Conservation (phyloP, 176 grass and related monocot species). For the Puccinellia tenuiflora region DNA sequence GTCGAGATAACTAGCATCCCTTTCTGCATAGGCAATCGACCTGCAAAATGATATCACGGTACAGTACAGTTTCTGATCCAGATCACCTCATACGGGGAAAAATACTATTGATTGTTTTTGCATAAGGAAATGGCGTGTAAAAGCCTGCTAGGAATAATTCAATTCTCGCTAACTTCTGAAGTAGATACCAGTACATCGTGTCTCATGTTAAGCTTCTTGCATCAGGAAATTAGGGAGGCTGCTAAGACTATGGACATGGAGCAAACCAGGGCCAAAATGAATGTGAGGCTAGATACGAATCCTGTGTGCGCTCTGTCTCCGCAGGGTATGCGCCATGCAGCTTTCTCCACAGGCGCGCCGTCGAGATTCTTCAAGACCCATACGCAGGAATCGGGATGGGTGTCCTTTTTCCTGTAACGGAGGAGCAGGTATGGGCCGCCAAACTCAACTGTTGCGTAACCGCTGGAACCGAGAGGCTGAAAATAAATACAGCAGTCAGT, state of each 20-base stretch:
- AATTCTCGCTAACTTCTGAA: neutral
- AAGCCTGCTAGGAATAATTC: neutral
- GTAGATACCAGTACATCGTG: neutral
- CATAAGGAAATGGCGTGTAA: neutral
- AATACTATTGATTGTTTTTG: neutral
- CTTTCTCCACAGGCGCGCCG: slow-evolving; percentile 10
- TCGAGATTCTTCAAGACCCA: slow-evolving; percentile 36
- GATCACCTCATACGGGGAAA: neutral
- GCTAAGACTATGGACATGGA: slow-evolving; percentile 65
- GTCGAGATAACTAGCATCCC: neutral
- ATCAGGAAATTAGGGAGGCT: slow-evolving; percentile 31
- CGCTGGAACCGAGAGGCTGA: slow-evolving; percentile 59
- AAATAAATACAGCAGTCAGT: slow-evolving; percentile 23
- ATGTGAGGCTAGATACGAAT: slow-evolving; percentile 66
- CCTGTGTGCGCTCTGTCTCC: slow-evolving; percentile 53
- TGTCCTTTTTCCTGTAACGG: slow-evolving; percentile 44
- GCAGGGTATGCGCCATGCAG: slow-evolving; percentile 64
- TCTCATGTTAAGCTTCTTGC: slow-evolving; percentile 3
- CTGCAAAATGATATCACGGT: slow-evolving; percentile 29
- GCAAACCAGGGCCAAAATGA: slow-evolving; percentile 59
- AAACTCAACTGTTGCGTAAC: slow-evolving; percentile 48
- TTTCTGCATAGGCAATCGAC: slow-evolving; percentile 26
- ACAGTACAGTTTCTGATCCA: neutral
- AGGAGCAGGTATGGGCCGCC: slow-evolving; percentile 43
- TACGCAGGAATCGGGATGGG: slow-evolving; percentile 28